phyloP scores from a whole-genome alignment of 208 protist species.

The Leishmania tropica region DNA sequence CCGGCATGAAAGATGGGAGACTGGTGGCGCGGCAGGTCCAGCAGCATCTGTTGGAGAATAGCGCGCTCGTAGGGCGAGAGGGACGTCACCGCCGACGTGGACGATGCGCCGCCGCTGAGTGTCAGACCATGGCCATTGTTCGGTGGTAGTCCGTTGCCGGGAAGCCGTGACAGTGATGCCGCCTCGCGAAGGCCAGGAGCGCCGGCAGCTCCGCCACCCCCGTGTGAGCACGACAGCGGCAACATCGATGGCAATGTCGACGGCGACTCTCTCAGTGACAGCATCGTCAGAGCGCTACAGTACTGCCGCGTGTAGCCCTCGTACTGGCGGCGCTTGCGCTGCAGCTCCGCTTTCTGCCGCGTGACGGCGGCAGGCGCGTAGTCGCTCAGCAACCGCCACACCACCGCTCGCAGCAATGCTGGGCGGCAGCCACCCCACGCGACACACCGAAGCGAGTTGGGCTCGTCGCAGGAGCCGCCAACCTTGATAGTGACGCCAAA shows the following conservation, averaged over 20 bases:
- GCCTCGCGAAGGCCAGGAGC: background rate
- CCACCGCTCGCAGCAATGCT: slow-evolving; percentile 41
- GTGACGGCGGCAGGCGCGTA: slow-evolving; percentile 36
- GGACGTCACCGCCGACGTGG: background rate
- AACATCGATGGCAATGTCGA: background rate
- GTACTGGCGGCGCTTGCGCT: slow-evolving; percentile 71
- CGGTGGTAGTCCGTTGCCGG: background rate
- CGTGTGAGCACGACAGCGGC: background rate
- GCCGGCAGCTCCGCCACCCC: background rate
- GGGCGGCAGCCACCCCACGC: slow-evolving; percentile 58
- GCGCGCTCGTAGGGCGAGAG: slow-evolving; percentile 57
- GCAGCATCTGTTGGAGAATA: slow-evolving; percentile 70
- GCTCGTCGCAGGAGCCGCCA: slow-evolving; percentile 50
- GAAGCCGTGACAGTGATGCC: background rate
- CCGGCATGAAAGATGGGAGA: slow-evolving; percentile 60
- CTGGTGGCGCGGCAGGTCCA: slow-evolving; percentile 79
- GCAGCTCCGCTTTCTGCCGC: slow-evolving; percentile 58
- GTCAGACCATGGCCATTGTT: background rate
- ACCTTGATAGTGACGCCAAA: slow-evolving; percentile 32
- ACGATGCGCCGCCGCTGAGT: background rate
- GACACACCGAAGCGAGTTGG: slow-evolving; percentile 45
- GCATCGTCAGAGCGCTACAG: slow-evolving; percentile 31
- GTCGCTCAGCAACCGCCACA: slow-evolving; percentile 70
- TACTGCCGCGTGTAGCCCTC: slow-evolving; percentile 56
- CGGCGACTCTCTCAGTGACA: slow-evolving; percentile 9